A percentile compares a stretch with the other conserved stretches of the same genome.
Conservation (phyloP, 441 rosid genomes). For the Jatropha multifida region DNA sequence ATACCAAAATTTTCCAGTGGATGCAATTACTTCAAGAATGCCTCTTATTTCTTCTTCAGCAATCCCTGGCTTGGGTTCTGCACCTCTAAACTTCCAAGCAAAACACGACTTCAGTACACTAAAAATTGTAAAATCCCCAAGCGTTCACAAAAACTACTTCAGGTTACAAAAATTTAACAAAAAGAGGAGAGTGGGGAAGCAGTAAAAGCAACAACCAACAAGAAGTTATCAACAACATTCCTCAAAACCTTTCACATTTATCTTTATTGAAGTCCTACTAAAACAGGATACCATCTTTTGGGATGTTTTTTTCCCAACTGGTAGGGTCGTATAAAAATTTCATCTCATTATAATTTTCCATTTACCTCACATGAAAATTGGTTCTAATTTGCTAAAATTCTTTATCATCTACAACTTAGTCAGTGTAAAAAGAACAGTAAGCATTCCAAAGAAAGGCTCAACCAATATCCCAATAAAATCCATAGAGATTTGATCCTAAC, state of each 20-base stretch:
- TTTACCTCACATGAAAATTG: background rate
- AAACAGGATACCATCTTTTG: background rate
- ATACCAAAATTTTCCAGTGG: slow-evolving; percentile 76
- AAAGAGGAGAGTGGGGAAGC: background rate
- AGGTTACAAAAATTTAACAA: background rate
- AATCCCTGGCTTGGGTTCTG: slow-evolving; percentile 32
- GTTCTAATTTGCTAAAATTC: background rate
- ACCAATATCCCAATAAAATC: background rate
- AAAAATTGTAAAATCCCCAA: background rate
- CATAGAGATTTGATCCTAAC: background rate
- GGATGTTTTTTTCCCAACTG: background rate
- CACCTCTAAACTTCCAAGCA: slow-evolving; percentile 37
- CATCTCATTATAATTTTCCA: background rate
- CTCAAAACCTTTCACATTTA: background rate
- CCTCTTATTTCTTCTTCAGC: slow-evolving; percentile 33
- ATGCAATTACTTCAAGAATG: slow-evolving; percentile 64
- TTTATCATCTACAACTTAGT: background rate
- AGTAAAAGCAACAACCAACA: background rate
- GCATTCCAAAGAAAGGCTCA: background rate
- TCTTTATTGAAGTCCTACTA: background rate
- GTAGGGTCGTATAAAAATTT: background rate
- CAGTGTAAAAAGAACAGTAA: background rate
- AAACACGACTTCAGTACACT: slow-evolving; percentile 11
- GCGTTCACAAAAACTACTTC: background rate
- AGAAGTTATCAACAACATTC: background rate